phyloP scores from a whole-genome alignment of 2,329 filamentous ascomycete species.

The Grosmannia serpens region DNA sequence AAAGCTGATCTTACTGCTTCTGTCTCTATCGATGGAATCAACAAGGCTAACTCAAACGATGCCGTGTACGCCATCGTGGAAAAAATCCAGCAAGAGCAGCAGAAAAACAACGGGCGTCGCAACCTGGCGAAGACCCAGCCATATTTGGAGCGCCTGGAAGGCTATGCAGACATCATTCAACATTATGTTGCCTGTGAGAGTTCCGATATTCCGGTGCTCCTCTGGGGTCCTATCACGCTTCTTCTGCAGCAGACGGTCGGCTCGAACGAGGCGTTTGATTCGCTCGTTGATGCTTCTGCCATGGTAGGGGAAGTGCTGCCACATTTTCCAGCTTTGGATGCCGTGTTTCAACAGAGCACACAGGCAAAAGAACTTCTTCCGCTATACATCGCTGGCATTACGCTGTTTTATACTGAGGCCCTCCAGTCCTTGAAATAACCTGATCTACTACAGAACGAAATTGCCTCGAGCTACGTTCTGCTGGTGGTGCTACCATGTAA shows the following conservation, averaged over 20 bases:
- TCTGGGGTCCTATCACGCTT: background rate
- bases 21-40: too few species aligned
- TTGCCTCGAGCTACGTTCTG: too few species aligned
- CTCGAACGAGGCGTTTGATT: background rate
- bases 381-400: too few species aligned
- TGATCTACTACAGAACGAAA: too few species aligned
- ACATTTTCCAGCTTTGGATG: background rate
- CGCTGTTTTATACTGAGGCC: too few species aligned
- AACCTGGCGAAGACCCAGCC: background rate
- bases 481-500: too few species aligned
- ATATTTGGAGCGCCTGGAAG: background rate
- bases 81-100: background rate
- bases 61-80: background rate
- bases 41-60: too few species aligned
- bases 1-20: too few species aligned
- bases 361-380: too few species aligned
- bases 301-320: background rate
- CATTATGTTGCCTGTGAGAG: too few species aligned
- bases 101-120: background rate
- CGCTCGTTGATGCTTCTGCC: background rate
- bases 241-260: background rate
- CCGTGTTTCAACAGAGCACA: background rate
- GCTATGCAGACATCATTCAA: background rate
- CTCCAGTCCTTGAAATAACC: too few species aligned
- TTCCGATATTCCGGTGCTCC: background rate